Evolutionary conservation across 768 basidiomycete genomes (phyloP), one percentile per base, ranked within the genome.

Genomic region (Hygrophoropsis aurantiaca): DNA sequence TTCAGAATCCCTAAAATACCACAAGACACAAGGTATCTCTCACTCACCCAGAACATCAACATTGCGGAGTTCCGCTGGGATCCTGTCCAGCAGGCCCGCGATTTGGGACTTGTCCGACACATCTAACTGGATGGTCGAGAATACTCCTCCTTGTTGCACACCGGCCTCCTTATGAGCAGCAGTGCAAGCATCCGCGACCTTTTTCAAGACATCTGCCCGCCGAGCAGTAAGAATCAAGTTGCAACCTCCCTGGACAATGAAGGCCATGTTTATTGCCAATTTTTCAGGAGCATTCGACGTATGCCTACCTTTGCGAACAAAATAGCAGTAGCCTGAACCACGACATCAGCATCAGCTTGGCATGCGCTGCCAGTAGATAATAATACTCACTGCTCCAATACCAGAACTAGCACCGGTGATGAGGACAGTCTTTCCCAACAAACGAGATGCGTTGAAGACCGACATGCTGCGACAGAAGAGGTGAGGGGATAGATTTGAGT

Each of bases 331-430:
- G 89, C 90, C 90, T 94, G 61, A 53, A 38, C 6, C 42, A 41
- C 43, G 26, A 45, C 35, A 36, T 49, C 19, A 21, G 27, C 27
- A 36, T 46, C 32, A 49, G 13, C 37, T 11, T 16, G 13, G 20
- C 33, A 46, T 15, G 37, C 27, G 42, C 15, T n/a, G 15, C 36
- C 20, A n/a, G 20, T n/a, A n/a, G n/a, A 24, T 16, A 3, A 32
- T 18, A 11, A 32, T 38, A 67, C 85, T 62, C 58, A 90, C 90
- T 46, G 90, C 87, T 46, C 93, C 93, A 53, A 95, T 95, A 36
- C 93, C 93, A 35, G 85, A 80, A 62, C 87, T 90, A 4, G 93
- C 92, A 18, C 93, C 93, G 23, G 93, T 95, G 51, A 95, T 78
- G 41, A 95, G 78, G 48, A 92, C 87, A 26, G 84, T 90, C 69